Evolutionary conservation across 2,329 filamentous ascomycete species (phyloP).

Genomic region (Moelleriella libera): DNA sequence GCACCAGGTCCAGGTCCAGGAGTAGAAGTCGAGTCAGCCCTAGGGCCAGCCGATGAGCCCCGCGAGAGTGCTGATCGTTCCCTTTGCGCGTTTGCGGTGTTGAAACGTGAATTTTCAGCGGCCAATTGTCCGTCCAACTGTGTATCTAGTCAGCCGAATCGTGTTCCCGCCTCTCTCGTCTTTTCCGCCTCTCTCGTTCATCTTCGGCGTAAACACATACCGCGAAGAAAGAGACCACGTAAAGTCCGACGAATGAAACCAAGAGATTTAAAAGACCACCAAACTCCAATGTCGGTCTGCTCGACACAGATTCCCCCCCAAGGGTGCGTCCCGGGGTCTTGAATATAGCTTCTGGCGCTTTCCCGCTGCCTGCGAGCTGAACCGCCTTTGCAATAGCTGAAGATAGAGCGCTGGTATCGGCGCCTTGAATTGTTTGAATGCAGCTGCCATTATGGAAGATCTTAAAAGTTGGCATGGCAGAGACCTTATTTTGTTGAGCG

Average conservation of each 20-base stretch:
- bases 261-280: slow-evolving; percentile 33
- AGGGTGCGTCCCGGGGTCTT: slow-evolving; percentile 42
- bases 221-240: slow-evolving; percentile 46
- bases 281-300: slow-evolving; percentile 16
- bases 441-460: slow-evolving; percentile 67
- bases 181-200: background rate
- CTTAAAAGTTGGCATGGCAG: slow-evolving; percentile 89
- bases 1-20: slow-evolving; percentile 1
- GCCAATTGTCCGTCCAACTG: slow-evolving; percentile 49
- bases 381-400: slow-evolving; percentile 60
- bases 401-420: slow-evolving; percentile 62
- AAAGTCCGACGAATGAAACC: slow-evolving; percentile 43
- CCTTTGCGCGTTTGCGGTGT: slow-evolving; percentile 17
- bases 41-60: background rate
- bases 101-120: slow-evolving; percentile 45
- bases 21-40: slow-evolving; percentile 5
- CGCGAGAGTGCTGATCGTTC: slow-evolving; percentile 1
- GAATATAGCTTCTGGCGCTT: slow-evolving; percentile 30
- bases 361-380: slow-evolving; percentile 31
- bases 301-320: slow-evolving; percentile 22
- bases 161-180: background rate
- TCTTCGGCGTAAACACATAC: slow-evolving; percentile 22
- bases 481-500: slow-evolving; percentile 58
- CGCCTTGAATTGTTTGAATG: slow-evolving; percentile 66
- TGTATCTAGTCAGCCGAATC: slow-evolving; percentile 10